phyloP scores from a whole-genome alignment of 352 stramenopile species.

The Phytophthora megakarya region DNA sequence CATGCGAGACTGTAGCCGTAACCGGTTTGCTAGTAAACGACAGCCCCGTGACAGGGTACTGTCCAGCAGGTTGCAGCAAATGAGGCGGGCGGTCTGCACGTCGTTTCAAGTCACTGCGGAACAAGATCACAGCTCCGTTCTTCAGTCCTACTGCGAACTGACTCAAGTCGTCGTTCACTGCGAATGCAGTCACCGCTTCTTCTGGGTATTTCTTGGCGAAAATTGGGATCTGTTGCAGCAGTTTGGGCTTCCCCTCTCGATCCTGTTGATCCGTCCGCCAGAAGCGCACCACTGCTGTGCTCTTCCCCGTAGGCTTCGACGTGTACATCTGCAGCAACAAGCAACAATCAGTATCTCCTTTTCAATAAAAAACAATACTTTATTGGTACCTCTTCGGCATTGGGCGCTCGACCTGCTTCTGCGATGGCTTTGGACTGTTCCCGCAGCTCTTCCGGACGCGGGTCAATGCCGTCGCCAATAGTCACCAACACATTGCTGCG shows the following conservation, averaged over 20 bases:
- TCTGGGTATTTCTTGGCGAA: conserved; percentile 90
- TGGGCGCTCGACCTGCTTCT: conserved; percentile 63
- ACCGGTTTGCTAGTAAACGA: conserved; percentile 83
- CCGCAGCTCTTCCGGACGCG: conserved; percentile 71
- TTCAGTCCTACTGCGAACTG: conserved; percentile 82
- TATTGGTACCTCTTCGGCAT: conserved; percentile 58
- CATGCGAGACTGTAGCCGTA: conserved; percentile 58
- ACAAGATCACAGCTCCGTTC: conserved; percentile 86
- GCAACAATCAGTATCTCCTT: neutral
- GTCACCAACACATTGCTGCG: conserved; percentile 88
- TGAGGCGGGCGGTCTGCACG: conserved; percentile 69
- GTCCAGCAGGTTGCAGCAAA: conserved; percentile 76
- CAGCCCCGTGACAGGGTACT: conserved; percentile 79
- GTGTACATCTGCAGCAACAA: conserved; percentile 58
- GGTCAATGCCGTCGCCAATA: conserved; percentile 86
- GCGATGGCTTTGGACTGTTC: conserved; percentile 82
- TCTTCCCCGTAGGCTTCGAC: conserved; percentile 66
- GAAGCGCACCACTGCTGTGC: conserved; percentile 78
- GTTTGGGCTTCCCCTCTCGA: conserved; percentile 81
- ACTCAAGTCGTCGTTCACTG: conserved; percentile 82
- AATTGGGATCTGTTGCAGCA: conserved; percentile 85
- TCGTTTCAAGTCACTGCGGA: conserved; percentile 80
- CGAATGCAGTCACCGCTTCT: conserved; percentile 86
- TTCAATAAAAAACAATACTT: conserved; percentile 3
- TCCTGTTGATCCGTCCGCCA: conserved; percentile 91